phyloP scores from a whole-genome alignment of 495 filamentous ascomycete species.

The Podospora pseudopauciseta region DNA sequence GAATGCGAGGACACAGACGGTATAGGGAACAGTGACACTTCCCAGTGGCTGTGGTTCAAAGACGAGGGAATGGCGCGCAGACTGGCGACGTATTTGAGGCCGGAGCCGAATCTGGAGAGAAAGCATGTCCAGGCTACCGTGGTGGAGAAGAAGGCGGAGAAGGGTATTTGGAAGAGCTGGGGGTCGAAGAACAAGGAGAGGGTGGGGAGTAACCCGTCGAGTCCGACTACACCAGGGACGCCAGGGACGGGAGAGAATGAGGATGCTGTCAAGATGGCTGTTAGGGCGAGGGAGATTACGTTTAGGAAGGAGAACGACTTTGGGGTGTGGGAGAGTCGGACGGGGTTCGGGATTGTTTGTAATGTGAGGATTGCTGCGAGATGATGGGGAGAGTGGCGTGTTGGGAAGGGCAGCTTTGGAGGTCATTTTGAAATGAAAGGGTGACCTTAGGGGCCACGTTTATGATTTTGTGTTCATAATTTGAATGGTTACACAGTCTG shows the following conservation, averaged over 20 bases:
- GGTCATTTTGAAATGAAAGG: too few species aligned
- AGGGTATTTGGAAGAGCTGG: slow-evolving; percentile 15
- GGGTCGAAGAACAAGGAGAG: slow-evolving; percentile 15
- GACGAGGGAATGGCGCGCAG: slow-evolving; percentile 48
- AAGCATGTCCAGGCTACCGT: slow-evolving; percentile 30
- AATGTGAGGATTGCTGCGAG: slow-evolving; percentile 21
- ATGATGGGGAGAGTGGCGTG: not conserved
- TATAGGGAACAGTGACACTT: not conserved
- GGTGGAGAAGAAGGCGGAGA: slow-evolving; percentile 20
- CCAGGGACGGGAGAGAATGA: slow-evolving; percentile 13
- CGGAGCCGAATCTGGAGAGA: slow-evolving; percentile 28
- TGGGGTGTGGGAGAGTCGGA: slow-evolving; percentile 50
- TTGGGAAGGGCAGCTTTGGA: not conserved
- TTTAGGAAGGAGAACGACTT: slow-evolving; percentile 52
- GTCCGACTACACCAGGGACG: not conserved
- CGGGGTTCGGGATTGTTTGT: slow-evolving; percentile 49
- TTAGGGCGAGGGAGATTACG: slow-evolving; percentile 48
- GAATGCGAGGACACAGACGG: slow-evolving; percentile 18
- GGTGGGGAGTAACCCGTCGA: slow-evolving; percentile 9
- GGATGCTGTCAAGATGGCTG: slow-evolving; percentile 35
- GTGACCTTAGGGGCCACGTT: too few species aligned
- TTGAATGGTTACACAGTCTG: too few species aligned
- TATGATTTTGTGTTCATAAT: too few species aligned
- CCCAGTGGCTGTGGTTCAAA: slow-evolving; percentile 36
- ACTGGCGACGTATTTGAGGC: slow-evolving; percentile 43